Evolutionary conservation across 208 protist genomes (phyloP).

Genomic region (Trypanosoma avium): DNA sequence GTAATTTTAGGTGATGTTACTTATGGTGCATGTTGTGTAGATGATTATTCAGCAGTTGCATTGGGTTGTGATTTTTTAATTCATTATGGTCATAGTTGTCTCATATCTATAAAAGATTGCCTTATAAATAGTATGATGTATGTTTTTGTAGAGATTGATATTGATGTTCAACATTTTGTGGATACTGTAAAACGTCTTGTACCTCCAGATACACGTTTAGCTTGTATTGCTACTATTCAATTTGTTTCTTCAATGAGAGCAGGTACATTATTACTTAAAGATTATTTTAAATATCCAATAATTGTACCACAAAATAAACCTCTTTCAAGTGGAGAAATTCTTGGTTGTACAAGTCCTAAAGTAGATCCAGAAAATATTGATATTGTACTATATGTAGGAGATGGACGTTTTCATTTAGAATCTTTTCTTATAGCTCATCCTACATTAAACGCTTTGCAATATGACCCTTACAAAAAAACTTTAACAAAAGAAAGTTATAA

Average conservation of each 20-base stretch:
- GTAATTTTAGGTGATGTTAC: conserved; percentile 99
- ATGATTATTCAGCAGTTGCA: conserved; percentile 96
- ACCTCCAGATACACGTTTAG: conserved; percentile 60
- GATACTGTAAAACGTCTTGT: conserved; percentile 95
- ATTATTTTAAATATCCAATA: conserved; percentile 81
- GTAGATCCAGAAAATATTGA: conserved; percentile 72
- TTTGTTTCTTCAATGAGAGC: conserved; percentile 95
- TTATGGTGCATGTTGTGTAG: conserved; percentile 99
- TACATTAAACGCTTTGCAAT: conserved; percentile 86
- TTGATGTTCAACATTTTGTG: conserved; percentile 97
- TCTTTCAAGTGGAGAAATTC: conserved; percentile 96
- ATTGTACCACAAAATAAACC: conserved; percentile 95
- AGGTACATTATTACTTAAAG: conserved; percentile 69
- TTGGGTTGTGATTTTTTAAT: conserved; percentile 98
- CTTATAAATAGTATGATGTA: conserved; percentile 96
- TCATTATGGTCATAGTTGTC: conserved; percentile 99
- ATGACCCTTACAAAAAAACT: conserved; percentile 97
- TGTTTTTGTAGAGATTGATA: conserved; percentile 99
- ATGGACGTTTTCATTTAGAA: conserved; percentile 99
- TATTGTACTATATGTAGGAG: conserved; percentile 94
- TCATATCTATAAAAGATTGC: conserved; percentile 93
- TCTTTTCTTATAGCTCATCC: conserved; percentile 98
- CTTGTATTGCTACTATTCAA: conserved; percentile 97
- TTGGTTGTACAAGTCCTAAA: conserved; percentile 98
- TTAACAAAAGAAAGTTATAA: conserved; percentile 95